A percentile compares a stretch with the other conserved stretches of the same genome.
Evolutionary conservation across 257 asterid species (phyloP).

Genomic region (Perilla frutescens): DNA sequence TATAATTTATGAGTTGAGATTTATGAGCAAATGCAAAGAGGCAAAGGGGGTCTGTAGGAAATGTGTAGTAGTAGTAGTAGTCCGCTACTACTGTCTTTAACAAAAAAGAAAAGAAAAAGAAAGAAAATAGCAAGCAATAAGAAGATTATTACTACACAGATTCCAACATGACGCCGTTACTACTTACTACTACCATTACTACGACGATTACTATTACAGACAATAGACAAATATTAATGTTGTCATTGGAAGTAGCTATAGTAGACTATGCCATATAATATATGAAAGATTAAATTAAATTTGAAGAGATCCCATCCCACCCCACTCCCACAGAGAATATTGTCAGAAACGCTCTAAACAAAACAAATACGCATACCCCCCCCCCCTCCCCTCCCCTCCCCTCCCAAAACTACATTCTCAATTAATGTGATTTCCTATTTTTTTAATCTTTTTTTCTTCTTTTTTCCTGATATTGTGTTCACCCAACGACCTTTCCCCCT

Average conservation of each 20-base stretch:
- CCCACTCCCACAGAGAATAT: slow-evolving; percentile 42
- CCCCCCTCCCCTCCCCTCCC: background rate
- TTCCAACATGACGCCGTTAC: background rate
- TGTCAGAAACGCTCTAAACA: slow-evolving; percentile 41
- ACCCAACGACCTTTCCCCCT: background rate
- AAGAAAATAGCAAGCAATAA: background rate
- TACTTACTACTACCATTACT: background rate
- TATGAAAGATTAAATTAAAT: background rate
- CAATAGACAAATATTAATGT: slow-evolving; percentile 4
- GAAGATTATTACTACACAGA: background rate
- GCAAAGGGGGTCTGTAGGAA: background rate
- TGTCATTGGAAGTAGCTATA: background rate
- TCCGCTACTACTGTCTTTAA: no score
- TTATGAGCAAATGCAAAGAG: background rate
- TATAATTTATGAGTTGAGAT: background rate
- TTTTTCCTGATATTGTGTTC: background rate
- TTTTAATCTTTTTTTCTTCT: background rate
- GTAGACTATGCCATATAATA: background rate
- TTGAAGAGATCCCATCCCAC: slow-evolving; percentile 38
- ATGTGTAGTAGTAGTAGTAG: background rate
- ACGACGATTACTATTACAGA: background rate
- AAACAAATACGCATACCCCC: slow-evolving; percentile 19
- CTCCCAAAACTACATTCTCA: no score
- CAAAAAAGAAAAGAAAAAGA: no score
- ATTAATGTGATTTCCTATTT: background rate